These are phyloP conservation scores for Pilasporangium apinafurcum DNA, from an alignment of 352 stramenopile genomes.

Conservation along the genomic window DNA sequence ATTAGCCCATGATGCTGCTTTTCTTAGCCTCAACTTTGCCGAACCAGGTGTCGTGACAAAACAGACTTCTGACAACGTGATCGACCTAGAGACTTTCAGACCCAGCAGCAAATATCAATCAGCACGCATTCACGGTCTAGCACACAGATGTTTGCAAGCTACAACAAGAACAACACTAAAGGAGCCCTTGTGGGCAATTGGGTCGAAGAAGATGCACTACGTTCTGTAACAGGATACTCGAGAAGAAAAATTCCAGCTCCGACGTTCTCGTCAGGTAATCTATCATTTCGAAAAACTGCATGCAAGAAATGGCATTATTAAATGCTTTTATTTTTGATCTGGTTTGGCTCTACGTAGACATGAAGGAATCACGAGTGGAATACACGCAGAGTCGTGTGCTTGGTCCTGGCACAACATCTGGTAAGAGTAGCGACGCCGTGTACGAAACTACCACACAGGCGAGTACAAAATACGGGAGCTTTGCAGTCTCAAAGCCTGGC, in stretches of 20 bases:
- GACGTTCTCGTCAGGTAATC: conserved; percentile 19
- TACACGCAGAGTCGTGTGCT: conserved; percentile 48
- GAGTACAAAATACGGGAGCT: conserved; percentile 38
- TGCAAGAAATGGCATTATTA: neutral
- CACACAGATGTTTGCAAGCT: conserved; percentile 38
- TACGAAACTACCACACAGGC: conserved; percentile 63
- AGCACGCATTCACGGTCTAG: neutral
- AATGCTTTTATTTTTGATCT: neutral
- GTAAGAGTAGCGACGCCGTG: conserved; percentile 11
- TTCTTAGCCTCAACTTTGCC: neutral
- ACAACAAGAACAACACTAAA: conserved; percentile 84
- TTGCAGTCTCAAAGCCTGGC: conserved; percentile 14
- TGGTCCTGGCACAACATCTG: conserved; percentile 18
- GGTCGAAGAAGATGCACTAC: conserved; percentile 77
- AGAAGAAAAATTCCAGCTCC: conserved; percentile 41
- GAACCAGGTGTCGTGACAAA: neutral
- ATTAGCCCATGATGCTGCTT: neutral
- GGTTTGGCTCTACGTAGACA: conserved; percentile 11
- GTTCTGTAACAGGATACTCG: conserved; percentile 45
- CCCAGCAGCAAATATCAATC: neutral
- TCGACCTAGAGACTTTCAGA: neutral
- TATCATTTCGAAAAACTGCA: neutral
- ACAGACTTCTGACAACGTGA: neutral
- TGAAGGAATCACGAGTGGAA: conserved; percentile 32
- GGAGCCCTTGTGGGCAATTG: conserved; percentile 76